Evolutionary conservation across 441 rosid genomes (phyloP), one percentile per base, ranked within the genome.

Genomic region (Eutrema salsugineum): DNA sequence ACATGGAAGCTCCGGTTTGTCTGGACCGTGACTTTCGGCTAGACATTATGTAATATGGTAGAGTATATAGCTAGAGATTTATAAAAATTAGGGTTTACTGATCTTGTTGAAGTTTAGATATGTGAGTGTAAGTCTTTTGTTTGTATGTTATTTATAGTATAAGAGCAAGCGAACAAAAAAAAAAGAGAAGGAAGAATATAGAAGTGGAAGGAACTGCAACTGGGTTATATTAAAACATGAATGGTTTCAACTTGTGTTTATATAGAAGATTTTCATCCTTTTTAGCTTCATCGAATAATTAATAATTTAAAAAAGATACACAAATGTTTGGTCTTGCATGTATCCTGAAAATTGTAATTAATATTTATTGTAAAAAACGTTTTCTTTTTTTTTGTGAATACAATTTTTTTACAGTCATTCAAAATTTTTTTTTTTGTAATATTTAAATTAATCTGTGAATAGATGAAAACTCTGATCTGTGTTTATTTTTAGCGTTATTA

Each of bases 1-100:
- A 87, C 77, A 90, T 87, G 59, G 96, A 85, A 68, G 80, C 71
- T 42, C 87, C 86, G 44, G 93, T 77, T 50, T 83, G 86, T 77
- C 93, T 88, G 70, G 94, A 80, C 70, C 91, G 75, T 38, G 97
- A 84, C 69, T 83, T 89, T 80, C 97, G 72, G 84, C 84, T 84
- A 65, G 98, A 90, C 96, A 92, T 92, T 71, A 79, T 73, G 19
- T 15, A 32, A 9, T 27, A 2, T n/a, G 55, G 19, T 62, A 38
- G 43, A 5, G 12, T 54, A 46, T 40, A 17, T 17, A 50, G 57
- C 56, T 69, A 69, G 3, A 66, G 16, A 20, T 58, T 32, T 17
- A 6, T 36, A 30, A 56, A 48, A 39, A 14, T 40, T 14, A 47
- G 50, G 46, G 66, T 47, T 15, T 44, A 49, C 47, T 19, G 60